Evolutionary conservation across 305 asterid species (phyloP).

Genomic region (Ajuga reptans): DNA sequence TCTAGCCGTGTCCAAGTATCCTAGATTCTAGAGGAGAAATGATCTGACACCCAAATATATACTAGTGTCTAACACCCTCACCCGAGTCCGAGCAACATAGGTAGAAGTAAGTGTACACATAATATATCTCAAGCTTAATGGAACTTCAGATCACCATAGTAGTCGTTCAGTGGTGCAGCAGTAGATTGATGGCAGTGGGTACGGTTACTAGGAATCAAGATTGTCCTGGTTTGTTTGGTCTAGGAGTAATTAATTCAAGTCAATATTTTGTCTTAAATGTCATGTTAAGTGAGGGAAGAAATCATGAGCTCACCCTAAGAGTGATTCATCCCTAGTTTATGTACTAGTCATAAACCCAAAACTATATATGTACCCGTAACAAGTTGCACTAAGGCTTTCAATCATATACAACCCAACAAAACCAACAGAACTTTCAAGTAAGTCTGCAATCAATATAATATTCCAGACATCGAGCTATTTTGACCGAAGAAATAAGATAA

Average conservation of each 20-base stretch:
- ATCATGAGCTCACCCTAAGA: neutral
- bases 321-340: neutral
- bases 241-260: too few relatives aligned
- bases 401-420: neutral
- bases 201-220: neutral
- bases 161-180: neutral
- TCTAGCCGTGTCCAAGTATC: too few relatives aligned
- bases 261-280: too few relatives aligned
- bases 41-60: too few relatives aligned
- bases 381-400: neutral
- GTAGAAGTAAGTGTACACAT: too few relatives aligned
- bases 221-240: neutral
- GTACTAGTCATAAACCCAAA: neutral
- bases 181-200: constrained; percentile 2
- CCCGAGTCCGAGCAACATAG: too few relatives aligned
- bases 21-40: too few relatives aligned
- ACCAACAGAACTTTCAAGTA: neutral
- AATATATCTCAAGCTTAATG: too few relatives aligned
- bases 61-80: too few relatives aligned
- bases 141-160: neutral
- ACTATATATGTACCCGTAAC: neutral
- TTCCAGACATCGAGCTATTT: neutral
- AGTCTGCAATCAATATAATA: neutral
- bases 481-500: constrained; percentile 4
- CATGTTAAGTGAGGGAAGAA: too few relatives aligned